These are phyloP conservation scores for Xylariaceae sp. DNA, from an alignment of 2,329 filamentous ascomycete species.

Conservation along the genomic window DNA sequence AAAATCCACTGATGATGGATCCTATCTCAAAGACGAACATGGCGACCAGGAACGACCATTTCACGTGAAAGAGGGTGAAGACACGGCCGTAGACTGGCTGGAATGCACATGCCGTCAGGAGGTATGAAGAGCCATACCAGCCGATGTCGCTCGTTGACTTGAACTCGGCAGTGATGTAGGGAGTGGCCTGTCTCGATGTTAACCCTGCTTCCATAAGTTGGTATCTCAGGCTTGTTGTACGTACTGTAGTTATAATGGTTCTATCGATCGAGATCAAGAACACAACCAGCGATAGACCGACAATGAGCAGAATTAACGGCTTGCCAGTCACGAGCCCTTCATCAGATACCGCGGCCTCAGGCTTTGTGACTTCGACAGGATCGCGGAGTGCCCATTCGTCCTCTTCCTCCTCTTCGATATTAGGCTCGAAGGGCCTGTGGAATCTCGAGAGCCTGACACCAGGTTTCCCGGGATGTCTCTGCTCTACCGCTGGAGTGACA, in stretches of 20 bases:
- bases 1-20: slow-evolving; percentile 36
- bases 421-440: slow-evolving; percentile 14
- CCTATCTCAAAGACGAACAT: slow-evolving; percentile 34
- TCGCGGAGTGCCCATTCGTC: slow-evolving; percentile 6
- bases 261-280: slow-evolving; percentile 28
- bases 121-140: slow-evolving; percentile 33
- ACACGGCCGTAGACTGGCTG: slow-evolving; percentile 35
- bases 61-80: slow-evolving; percentile 35
- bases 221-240: background rate
- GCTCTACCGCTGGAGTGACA: slow-evolving; percentile 21
- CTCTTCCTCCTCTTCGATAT: slow-evolving; percentile 17
- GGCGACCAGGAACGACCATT: slow-evolving; percentile 29
- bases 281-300: slow-evolving; percentile 26
- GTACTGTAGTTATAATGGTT: slow-evolving; percentile 28
- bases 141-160: slow-evolving; percentile 31
- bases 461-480: slow-evolving; percentile 23
- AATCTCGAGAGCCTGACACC: slow-evolving; percentile 9
- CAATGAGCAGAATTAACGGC: slow-evolving; percentile 20
- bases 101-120: slow-evolving; percentile 35
- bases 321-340: slow-evolving; percentile 17
- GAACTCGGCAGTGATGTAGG: slow-evolving; percentile 33
- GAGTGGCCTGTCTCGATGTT: slow-evolving; percentile 20
- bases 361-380: background rate
- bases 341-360: background rate
- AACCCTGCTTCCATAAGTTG: background rate